Evolutionary conservation across 805 yeast genomes (phyloP).

Genomic region (Metschnikowia rubicola): DNA sequence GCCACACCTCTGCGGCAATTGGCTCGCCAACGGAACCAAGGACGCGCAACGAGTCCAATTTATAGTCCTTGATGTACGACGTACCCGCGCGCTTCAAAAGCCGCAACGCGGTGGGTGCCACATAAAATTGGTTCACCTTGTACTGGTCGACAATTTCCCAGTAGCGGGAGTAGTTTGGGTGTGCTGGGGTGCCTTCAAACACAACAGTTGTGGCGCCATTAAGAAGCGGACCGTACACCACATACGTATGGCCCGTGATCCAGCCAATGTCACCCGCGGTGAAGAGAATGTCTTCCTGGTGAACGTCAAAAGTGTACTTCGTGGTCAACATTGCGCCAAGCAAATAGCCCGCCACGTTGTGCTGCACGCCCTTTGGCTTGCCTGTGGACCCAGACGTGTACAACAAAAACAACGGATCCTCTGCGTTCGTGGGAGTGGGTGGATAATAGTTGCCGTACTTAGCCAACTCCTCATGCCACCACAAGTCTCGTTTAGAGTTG

Average conservation of each 20-base stretch:
- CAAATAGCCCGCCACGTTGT: constrained; percentile 90
- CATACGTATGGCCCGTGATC: constrained; percentile 98
- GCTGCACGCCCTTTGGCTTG: constrained; percentile 97
- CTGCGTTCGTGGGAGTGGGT: constrained; percentile 82
- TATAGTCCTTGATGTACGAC: constrained; percentile 72
- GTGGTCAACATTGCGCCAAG: constrained; percentile 91
- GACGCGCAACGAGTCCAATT: constrained; percentile 81
- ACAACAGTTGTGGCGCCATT: constrained; percentile 87
- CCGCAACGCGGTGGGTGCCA: constrained; percentile 97
- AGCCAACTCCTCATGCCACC: constrained; percentile 90
- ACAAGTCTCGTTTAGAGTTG: constrained; percentile 77
- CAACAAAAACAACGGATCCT: constrained; percentile 91
- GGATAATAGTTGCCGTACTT: constrained; percentile 84
- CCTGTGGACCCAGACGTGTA: constrained; percentile 99
- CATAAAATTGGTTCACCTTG: constrained; percentile 92
- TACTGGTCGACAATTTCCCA: constrained; percentile 94
- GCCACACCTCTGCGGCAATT: constrained; percentile 97
- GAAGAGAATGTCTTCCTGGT: constrained; percentile 80
- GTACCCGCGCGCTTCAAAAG: constrained; percentile 87
- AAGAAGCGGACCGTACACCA: constrained; percentile 87
- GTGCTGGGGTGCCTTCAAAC: constrained; percentile 97
- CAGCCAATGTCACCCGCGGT: constrained; percentile 99
- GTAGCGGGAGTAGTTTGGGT: constrained; percentile 91
- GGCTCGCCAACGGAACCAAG: constrained; percentile 99
- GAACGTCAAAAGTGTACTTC: constrained; percentile 90